phyloP scores from a whole-genome alignment of 2,329 filamentous ascomycete species.

The Neoscytalidium dimidiatum region DNA sequence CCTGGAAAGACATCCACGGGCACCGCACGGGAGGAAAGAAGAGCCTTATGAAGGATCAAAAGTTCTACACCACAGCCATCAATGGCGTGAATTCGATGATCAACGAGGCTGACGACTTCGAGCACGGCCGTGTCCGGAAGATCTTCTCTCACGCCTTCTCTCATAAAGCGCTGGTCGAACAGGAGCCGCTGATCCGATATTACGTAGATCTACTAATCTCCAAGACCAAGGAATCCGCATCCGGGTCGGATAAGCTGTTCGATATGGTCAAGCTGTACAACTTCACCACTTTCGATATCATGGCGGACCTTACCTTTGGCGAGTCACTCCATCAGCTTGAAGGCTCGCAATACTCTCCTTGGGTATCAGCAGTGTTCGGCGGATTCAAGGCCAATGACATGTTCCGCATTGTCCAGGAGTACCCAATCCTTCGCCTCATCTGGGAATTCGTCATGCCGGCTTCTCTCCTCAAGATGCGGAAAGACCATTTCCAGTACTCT shows the following conservation, averaged over 20 bases:
- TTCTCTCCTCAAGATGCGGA: neutral
- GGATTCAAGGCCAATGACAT: slow-evolving; percentile 23
- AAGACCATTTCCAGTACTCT: neutral
- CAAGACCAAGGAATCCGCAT: slow-evolving; percentile 28
- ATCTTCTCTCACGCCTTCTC: slow-evolving; percentile 44
- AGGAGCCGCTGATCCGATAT: slow-evolving; percentile 40
- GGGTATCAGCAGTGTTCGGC: slow-evolving; percentile 34
- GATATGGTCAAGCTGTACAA: slow-evolving; percentile 27
- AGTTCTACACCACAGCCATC: slow-evolving; percentile 29
- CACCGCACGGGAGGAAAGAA: slow-evolving; percentile 29
- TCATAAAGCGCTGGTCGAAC: slow-evolving; percentile 40
- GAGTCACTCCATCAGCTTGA: slow-evolving; percentile 33
- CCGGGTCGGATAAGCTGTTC: slow-evolving; percentile 15
- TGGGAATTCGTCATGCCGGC: neutral
- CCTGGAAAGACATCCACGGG: slow-evolving; percentile 45
- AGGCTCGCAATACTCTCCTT: slow-evolving; percentile 30
- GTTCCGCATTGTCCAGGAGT: neutral
- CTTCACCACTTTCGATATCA: slow-evolving; percentile 36
- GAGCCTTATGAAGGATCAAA: slow-evolving; percentile 30
- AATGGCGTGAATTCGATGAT: slow-evolving; percentile 40
- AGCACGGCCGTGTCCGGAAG: slow-evolving; percentile 43
- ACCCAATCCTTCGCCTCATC: neutral
- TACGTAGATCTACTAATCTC: slow-evolving; percentile 45
- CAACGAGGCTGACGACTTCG: slow-evolving; percentile 35
- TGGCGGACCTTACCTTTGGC: slow-evolving; percentile 35